Base-by-base conservation (phyloP, 495 filamentous ascomycete genomes). In the Tetracladium setigerum region DNA sequence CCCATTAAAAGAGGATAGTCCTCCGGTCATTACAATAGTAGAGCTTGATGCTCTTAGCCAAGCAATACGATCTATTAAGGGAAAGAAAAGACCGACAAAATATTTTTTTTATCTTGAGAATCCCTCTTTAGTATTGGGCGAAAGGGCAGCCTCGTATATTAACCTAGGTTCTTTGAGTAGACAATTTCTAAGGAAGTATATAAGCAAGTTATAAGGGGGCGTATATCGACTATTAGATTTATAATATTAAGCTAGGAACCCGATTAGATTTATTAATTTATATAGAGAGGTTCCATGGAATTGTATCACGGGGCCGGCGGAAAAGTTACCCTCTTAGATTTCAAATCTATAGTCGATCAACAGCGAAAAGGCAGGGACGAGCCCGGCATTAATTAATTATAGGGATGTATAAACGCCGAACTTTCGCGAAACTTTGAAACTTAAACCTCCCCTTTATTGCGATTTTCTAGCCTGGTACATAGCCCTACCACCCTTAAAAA, bases 131-230 rank as follows among this genome's bases (percentile, higher is more conserved):
- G 9, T 38, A 18, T 8, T 53, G 16, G 30, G 30, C 6, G 41
- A 53, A 17, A 22, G 50, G 44, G 44, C 48, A 11, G 24, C 14
- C 44, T 42, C 27, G 31, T 53, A 40, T 44, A 18, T 44, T 19
- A 53, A 27, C 24, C 37, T 27, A 6, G 44, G 50, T 24, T 47
- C 30, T 16, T 30, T 53, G 10, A 53, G 37, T 18, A 48, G 39
- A 33, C 50, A 53, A 44, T 53, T 53, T 48, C 36, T 47, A 24
- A 47, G 50, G 34, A 53, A 44, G 39, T 45, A 53, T 38, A n/a
- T 44, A 5, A 48, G 19, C 2, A 53, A 48, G 31, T 31, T 53
- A 8, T 10, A 38, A 40, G 39, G 30, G 39, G 31, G 31, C 38
- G 33, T 31, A 41, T 12, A 39, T 44, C 36, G 27, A 44, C 31